Conservation (phyloP, 1,284 basidiomycete species). For the Sanghuangporus baumii region DNA sequence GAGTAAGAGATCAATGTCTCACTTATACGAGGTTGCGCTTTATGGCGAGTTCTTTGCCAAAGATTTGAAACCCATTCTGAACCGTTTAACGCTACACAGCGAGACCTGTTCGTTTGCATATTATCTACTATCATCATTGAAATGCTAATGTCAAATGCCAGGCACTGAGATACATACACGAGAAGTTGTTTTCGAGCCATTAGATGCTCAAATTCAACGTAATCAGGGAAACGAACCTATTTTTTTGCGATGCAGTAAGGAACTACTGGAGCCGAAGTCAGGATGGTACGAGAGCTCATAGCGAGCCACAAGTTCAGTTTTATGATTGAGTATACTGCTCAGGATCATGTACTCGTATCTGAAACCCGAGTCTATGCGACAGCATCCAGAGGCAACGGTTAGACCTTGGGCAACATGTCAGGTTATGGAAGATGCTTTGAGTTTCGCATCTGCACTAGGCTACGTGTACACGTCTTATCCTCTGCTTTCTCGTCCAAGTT, state of each 20-base stretch:
- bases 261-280: slow-evolving; percentile 50
- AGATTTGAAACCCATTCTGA: slow-evolving; percentile 61
- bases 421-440: slow-evolving; percentile 68
- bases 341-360: slow-evolving; percentile 74
- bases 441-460: slow-evolving; percentile 70
- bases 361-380: slow-evolving; percentile 70
- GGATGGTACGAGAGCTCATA: slow-evolving; percentile 45
- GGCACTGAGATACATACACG: slow-evolving; percentile 49
- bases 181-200: slow-evolving; percentile 71
- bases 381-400: slow-evolving; percentile 77
- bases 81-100: slow-evolving; percentile 69
- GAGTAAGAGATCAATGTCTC: slow-evolving; percentile 23
- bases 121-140: slow-evolving; percentile 17
- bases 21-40: slow-evolving; percentile 71
- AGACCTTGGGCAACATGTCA: slow-evolving; percentile 74
- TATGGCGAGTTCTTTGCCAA: slow-evolving; percentile 65
- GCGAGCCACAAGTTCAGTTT: not conserved
- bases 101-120: slow-evolving; percentile 38
- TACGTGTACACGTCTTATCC: slow-evolving; percentile 47
- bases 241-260: slow-evolving; percentile 66
- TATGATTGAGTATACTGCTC: not conserved
- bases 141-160: not conserved
- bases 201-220: slow-evolving; percentile 54
- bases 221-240: slow-evolving; percentile 60
- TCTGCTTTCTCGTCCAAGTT: not conserved